Base-by-base conservation (phyloP, 177 flowering plant species). In the Telopea speciosissima region DNA sequence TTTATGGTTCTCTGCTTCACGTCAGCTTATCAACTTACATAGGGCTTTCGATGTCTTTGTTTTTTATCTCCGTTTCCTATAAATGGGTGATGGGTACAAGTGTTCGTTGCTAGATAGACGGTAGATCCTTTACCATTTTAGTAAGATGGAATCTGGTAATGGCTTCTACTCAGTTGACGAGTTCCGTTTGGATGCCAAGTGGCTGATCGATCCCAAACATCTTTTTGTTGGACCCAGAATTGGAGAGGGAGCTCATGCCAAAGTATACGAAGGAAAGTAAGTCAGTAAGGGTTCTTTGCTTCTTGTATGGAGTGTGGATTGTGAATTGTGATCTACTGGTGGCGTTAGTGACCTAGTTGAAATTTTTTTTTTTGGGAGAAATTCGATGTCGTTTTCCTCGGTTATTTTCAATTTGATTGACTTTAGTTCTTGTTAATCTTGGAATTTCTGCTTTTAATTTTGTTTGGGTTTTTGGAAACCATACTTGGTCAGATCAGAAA, bases 211-310 rank as follows among this genome's bases (percentile, higher is more conserved):
- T 87, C 96, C 98, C 1, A 88, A 90, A 75, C 90, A 74, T 62
- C 90, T 93, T 1, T 89, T 93, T 81, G 93, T 93, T 77, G 97
- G 98, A 1, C 92, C 96, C 0, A 91, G 81, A 79, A 89, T 93
- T 80, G 96, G 98, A 62, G 98, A 91, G 73, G 97, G 98, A 44
- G 97, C 90, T 75, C 97, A 93, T 83, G 97, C 92, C 74, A 93
- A 93, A 82, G 98, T 91, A 5, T 91, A 93, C 40, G 93, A 91
- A 77, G 98, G 97, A 77, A 91, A 90, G 98, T 93, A 86, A 89
- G 98, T 91, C 65, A 36, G 17, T 80, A 52, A 70, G 58, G 71
- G 7, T 44, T 72, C 61, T 68, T 58, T 58, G 61, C n/a, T 49
- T 8, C 13, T 16, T 49, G 54, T 12, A 8, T 49, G 54, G 23